Evolutionary conservation across 768 basidiomycete species (phyloP).

Genomic region (Boletus vinaceobasis): DNA sequence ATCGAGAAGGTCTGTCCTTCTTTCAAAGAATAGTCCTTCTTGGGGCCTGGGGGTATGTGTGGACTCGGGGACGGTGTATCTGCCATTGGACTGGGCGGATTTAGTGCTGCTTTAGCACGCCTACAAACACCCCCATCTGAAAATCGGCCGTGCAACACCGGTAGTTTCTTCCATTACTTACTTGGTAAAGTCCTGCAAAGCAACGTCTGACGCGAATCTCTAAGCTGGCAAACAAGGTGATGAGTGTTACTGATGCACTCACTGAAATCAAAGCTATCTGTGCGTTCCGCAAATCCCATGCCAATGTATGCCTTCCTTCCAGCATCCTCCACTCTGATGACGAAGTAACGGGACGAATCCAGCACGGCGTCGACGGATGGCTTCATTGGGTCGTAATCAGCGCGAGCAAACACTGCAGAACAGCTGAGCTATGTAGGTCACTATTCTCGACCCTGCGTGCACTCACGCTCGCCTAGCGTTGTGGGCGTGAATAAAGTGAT

Average conservation of each 20-base stretch:
- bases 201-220: slow-evolving; percentile 54
- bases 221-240: slow-evolving; percentile 6
- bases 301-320: slow-evolving; percentile 91
- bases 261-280: slow-evolving; percentile 94
- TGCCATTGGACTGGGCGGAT: slow-evolving; percentile 44
- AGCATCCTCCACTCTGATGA: slow-evolving; percentile 83
- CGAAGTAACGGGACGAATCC: slow-evolving; percentile 94
- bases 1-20: slow-evolving; percentile 95
- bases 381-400: slow-evolving; percentile 72
- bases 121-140: slow-evolving; percentile 31
- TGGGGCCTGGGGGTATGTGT: slow-evolving; percentile 70
- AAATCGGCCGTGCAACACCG: not conserved
- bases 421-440: not conserved
- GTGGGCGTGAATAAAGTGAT: slow-evolving; percentile 1
- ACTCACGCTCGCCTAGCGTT: slow-evolving; percentile 63
- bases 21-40: slow-evolving; percentile 92
- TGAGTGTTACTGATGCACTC: slow-evolving; percentile 28
- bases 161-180: slow-evolving; percentile 26
- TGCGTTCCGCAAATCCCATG: slow-evolving; percentile 85
- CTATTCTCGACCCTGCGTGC: slow-evolving; percentile 9
- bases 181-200: slow-evolving; percentile 85
- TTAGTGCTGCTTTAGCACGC: slow-evolving; percentile 60
- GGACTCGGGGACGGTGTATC: slow-evolving; percentile 59
- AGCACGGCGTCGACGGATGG: slow-evolving; percentile 93
- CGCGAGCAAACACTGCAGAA: slow-evolving; percentile 76